phyloP scores from a whole-genome alignment of 1,284 basidiomycete species.

The Rhodotorula sp. region DNA sequence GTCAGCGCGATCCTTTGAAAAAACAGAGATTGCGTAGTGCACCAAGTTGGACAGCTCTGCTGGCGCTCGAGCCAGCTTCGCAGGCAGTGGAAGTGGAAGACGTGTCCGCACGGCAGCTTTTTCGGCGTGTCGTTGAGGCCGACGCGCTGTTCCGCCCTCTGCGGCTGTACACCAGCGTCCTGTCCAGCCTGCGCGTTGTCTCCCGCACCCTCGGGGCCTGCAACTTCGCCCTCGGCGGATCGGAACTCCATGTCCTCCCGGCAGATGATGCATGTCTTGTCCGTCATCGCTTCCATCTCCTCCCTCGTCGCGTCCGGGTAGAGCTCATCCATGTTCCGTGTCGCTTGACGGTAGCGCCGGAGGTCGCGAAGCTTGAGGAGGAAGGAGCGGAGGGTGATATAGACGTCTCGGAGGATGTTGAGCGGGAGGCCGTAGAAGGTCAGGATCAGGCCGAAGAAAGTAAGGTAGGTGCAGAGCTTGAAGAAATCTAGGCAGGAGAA shows the following conservation, averaged over 20 bases:
- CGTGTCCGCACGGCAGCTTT: conserved; percentile 91
- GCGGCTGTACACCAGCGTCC: conserved; percentile 43
- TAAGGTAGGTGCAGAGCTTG: conserved; percentile 86
- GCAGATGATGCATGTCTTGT: conserved; percentile 96
- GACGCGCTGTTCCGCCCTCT: conserved; percentile 47
- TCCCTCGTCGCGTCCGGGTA: conserved; percentile 91
- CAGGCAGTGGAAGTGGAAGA: conserved; percentile 97
- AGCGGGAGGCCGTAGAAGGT: conserved; percentile 93
- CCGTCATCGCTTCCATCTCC: conserved; percentile 75
- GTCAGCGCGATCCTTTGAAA: neutral
- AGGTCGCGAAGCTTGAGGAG: conserved; percentile 79
- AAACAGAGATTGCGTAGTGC: conserved; percentile 28
- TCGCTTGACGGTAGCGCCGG: conserved; percentile 87
- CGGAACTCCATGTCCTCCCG: conserved; percentile 84
- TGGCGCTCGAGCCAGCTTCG: conserved; percentile 97
- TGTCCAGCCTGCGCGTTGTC: conserved; percentile 10
- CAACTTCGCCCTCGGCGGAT: conserved; percentile 47
- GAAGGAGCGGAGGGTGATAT: conserved; percentile 89
- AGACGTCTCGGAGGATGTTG: conserved; percentile 95
- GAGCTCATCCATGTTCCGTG: conserved; percentile 91
- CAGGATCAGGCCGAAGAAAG: conserved; percentile 89
- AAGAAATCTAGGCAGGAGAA: conserved; percentile 67
- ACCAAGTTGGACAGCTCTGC: conserved; percentile 91
- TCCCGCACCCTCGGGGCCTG: neutral
- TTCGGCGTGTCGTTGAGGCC: conserved; percentile 94